Conservation (phyloP, 768 basidiomycete genomes). For the Scleroderma citrinum region DNA sequence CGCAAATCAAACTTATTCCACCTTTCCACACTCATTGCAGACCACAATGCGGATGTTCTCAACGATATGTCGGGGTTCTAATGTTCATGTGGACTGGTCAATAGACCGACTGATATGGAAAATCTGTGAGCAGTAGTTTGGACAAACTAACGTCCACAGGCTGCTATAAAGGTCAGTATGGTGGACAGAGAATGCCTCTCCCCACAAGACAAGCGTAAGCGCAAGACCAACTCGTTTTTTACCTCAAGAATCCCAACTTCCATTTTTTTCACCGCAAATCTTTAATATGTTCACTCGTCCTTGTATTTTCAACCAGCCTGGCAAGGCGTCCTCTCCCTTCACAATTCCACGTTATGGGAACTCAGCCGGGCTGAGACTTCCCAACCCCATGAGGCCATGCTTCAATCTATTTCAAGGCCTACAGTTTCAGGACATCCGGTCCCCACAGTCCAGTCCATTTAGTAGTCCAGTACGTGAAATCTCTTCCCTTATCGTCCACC, state of each 20-base stretch:
- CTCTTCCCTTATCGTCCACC: constrained; percentile 5
- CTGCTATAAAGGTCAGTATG: neutral
- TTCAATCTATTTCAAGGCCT: constrained; percentile 16
- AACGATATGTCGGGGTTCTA: neutral
- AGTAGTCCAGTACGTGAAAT: constrained; percentile 10
- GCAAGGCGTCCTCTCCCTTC: constrained; percentile 6
- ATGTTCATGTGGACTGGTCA: neutral
- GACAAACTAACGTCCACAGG: neutral
- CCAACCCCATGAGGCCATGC: constrained; percentile 11
- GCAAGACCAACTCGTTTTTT: neutral
- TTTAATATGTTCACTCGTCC: constrained; percentile 2
- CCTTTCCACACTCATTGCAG: neutral
- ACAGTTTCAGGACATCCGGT: constrained; percentile 6
- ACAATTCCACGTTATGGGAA: constrained; percentile 3
- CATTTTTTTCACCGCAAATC: neutral
- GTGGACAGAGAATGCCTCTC: neutral
- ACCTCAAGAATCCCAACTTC: neutral
- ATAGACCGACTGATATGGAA: neutral
- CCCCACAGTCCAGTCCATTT: constrained; percentile 13
- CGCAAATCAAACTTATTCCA: neutral
- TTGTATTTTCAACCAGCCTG: constrained; percentile 8
- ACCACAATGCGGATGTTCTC: neutral
- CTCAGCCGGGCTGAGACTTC: constrained; percentile 25
- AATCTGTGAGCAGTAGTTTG: neutral
- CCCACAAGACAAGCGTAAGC: neutral